Conservation (phyloP, 2,329 filamentous ascomycete genomes). For the Truncatella angustata region DNA sequence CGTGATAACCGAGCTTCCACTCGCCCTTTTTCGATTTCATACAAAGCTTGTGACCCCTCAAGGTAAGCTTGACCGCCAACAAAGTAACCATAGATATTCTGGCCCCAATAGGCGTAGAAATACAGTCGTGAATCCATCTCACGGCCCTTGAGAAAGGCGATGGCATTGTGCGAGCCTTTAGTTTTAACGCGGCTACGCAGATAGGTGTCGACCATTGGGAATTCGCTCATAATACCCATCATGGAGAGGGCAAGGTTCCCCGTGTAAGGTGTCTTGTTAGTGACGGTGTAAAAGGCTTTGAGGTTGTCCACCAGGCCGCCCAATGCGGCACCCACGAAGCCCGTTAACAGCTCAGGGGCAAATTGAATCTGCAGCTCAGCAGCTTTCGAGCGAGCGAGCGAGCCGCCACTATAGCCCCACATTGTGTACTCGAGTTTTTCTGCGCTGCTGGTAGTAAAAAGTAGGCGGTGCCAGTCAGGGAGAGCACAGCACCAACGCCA, state of each 20-base stretch:
- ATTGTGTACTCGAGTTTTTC: constrained; percentile 32
- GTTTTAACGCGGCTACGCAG: neutral
- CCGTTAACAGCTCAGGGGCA: neutral
- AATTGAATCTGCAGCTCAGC: constrained; percentile 6
- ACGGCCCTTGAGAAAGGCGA: neutral
- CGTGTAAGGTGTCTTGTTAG: neutral
- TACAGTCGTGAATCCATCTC: neutral
- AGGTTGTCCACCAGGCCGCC: neutral
- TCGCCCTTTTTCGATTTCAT: constrained; percentile 27
- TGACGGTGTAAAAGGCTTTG: neutral
- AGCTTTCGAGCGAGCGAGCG: constrained; percentile 22
- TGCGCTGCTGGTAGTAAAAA: neutral
- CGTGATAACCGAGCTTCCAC: constrained; percentile 30
- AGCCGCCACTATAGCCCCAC: constrained; percentile 54
- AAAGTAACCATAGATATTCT: constrained; percentile 1
- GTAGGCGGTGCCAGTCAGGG: neutral
- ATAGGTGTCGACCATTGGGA: neutral
- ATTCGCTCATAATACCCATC: neutral
- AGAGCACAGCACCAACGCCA: constrained; percentile 1
- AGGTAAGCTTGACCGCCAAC: neutral
- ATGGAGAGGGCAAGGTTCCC: neutral
- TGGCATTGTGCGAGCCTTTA: neutral
- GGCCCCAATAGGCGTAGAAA: neutral
- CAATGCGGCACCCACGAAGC: neutral
- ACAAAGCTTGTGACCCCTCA: neutral